A percentile compares a stretch with the other conserved stretches of the same genome.
Evolutionary conservation across 352 stramenopile species (phyloP).

Genomic region (Lagenidium giganteum): DNA sequence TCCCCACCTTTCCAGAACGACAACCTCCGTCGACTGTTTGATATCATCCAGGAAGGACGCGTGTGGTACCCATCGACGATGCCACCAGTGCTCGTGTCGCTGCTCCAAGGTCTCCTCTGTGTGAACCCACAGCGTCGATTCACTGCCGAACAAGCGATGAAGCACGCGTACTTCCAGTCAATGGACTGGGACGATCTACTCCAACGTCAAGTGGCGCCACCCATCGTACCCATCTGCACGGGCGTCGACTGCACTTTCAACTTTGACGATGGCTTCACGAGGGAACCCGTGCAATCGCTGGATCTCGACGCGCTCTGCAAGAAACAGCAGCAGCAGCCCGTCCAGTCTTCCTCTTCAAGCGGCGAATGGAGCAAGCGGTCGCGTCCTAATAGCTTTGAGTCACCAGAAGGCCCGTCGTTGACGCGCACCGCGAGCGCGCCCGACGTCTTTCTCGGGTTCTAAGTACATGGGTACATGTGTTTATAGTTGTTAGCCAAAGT

Average conservation of each 20-base stretch:
- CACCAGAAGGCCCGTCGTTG: slow-evolving; percentile 1
- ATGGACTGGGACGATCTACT: slow-evolving; percentile 67
- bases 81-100: slow-evolving; percentile 28
- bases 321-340: neutral
- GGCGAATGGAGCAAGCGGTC: slow-evolving; percentile 1
- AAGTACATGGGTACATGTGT: too few relatives aligned
- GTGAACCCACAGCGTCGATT: slow-evolving; percentile 39
- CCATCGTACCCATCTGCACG: slow-evolving; percentile 51
- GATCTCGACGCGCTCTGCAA: slow-evolving; percentile 1
- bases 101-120: slow-evolving; percentile 50
- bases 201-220: slow-evolving; percentile 52
- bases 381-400: neutral
- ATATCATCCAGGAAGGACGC: slow-evolving; percentile 44
- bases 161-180: slow-evolving; percentile 67
- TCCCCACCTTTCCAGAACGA: slow-evolving; percentile 65
- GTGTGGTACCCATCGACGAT: slow-evolving; percentile 72
- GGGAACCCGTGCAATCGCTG: slow-evolving; percentile 43
- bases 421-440: neutral
- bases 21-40: slow-evolving; percentile 59
- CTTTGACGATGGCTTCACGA: slow-evolving; percentile 85
- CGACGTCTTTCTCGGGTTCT: slow-evolving; percentile 1
- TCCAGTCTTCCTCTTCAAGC: neutral
- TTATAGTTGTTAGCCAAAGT: too few relatives aligned
- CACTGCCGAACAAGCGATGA: slow-evolving; percentile 60
- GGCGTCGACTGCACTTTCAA: slow-evolving; percentile 70